These are phyloP conservation scores for Mikania micrantha DNA, from an alignment of 129 eudicot genomes.

Conservation along the genomic window DNA sequence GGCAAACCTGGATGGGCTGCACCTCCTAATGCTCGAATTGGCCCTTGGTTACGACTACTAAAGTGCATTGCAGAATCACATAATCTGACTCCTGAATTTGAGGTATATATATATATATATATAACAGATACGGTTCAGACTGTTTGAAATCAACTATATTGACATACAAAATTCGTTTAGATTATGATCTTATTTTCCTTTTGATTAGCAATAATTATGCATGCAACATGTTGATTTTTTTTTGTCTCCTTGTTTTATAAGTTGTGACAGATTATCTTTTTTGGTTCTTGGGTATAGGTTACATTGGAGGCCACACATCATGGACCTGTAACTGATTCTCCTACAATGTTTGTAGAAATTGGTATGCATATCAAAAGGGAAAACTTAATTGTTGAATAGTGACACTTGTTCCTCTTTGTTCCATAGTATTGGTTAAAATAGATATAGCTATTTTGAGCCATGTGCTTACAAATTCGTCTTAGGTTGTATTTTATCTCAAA, in stretches of 20 bases:
- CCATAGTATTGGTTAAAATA: background rate
- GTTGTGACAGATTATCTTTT: background rate
- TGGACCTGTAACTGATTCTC: constrained; percentile 81
- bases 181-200: constrained; percentile 4
- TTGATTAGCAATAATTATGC: background rate
- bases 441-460: background rate
- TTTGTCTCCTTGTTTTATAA: background rate
- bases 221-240: background rate
- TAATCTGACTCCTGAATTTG: constrained; percentile 82
- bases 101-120: constrained; percentile 57
- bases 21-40: constrained; percentile 85
- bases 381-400: background rate
- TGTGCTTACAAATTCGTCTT: background rate
- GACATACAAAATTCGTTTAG: background rate
- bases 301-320: constrained; percentile 99
- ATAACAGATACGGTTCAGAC: background rate
- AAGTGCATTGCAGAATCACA: constrained; percentile 65
- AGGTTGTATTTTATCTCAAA: background rate
- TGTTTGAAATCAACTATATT: background rate
- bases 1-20: constrained; percentile 99
- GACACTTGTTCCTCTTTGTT: constrained; percentile 2
- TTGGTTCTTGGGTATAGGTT: constrained; percentile 44
- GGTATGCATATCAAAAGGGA: constrained; percentile 40
- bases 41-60: constrained; percentile 77
- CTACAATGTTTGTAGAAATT: constrained; percentile 94